These are phyloP conservation scores for Exophiala spinifera DNA, from an alignment of 2,329 filamentous ascomycete species.

Conservation along the genomic window DNA sequence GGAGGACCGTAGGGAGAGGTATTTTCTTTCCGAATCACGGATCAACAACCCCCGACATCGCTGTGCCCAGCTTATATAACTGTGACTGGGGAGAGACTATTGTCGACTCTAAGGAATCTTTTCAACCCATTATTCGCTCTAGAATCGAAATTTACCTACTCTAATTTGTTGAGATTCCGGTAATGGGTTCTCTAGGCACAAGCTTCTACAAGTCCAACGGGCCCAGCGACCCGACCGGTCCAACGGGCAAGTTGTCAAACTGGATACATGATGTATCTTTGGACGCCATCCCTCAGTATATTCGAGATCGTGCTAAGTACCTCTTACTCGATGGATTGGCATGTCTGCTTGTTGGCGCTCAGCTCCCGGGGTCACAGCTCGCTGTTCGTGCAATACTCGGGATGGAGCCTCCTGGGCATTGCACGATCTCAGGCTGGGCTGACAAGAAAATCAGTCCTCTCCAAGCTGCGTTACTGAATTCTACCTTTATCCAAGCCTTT, in stretches of 20 bases:
- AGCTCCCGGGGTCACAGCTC: conserved; percentile 42
- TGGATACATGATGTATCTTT: conserved; percentile 33
- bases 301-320: conserved; percentile 40
- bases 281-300: conserved; percentile 34
- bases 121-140: too few relatives aligned
- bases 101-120: too few relatives aligned
- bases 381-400: conserved; percentile 33
- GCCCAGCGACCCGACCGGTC: conserved; percentile 5
- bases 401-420: conserved; percentile 35
- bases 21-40: too few relatives aligned
- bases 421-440: conserved; percentile 29
- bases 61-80: too few relatives aligned
- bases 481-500: conserved; percentile 44
- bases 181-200: too few relatives aligned
- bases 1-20: too few relatives aligned
- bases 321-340: conserved; percentile 45
- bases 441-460: conserved; percentile 37
- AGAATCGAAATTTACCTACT: too few relatives aligned
- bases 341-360: conserved; percentile 41
- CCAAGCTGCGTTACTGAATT: conserved; percentile 43
- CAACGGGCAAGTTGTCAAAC: conserved; percentile 30
- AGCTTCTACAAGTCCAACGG: too few relatives aligned
- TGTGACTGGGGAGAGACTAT: too few relatives aligned
- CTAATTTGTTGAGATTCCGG: too few relatives aligned
- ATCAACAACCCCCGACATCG: too few relatives aligned